Percentiles rank a stretch among this genome's conserved stretches.
Evolutionary conservation across 768 basidiomycete species (phyloP).

Genomic region (Tephrocybe sp.): DNA sequence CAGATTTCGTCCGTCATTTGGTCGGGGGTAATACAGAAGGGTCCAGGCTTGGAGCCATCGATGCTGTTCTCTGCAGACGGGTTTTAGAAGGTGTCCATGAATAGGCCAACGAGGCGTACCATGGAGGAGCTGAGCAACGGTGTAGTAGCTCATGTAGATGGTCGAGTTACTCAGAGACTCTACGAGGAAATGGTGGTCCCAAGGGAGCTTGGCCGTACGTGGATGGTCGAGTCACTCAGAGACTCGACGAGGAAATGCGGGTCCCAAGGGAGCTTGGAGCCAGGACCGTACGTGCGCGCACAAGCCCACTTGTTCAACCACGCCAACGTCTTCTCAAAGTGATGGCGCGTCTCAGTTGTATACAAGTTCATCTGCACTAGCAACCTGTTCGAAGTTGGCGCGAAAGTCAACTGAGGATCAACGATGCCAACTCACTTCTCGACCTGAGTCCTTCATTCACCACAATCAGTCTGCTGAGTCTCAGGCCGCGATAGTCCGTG

Average conservation of each 20-base stretch:
- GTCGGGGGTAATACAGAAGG: constrained; percentile 81
- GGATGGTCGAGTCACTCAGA: too few relatives aligned
- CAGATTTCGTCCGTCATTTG: constrained; percentile 98
- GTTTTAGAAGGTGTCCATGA: background rate
- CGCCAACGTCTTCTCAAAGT: constrained; percentile 85
- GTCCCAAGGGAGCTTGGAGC: constrained; percentile 96
- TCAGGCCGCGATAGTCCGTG: constrained; percentile 96
- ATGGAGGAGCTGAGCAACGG: too few relatives aligned
- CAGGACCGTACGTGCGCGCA: constrained; percentile 95
- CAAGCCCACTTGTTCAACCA: constrained; percentile 99
- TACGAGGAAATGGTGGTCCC: constrained; percentile 95
- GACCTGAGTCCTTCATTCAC: too few relatives aligned
- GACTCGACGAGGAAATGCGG: constrained; percentile 95
- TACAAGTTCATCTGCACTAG: constrained; percentile 89
- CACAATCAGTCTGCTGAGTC: constrained; percentile 85
- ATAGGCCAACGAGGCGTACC: constrained; percentile 47
- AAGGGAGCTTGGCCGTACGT: constrained; percentile 97
- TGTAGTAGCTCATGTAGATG: too few relatives aligned
- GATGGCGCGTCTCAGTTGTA: constrained; percentile 87
- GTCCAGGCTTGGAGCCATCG: constrained; percentile 91
- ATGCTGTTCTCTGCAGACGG: constrained; percentile 61
- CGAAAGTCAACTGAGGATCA: too few relatives aligned
- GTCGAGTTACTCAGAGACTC: too few relatives aligned
- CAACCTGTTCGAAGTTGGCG: constrained; percentile 45
- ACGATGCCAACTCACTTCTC: too few relatives aligned